Evolutionary conservation across 306 rosid genomes (phyloP).

Genomic region (Cucumis melo): DNA sequence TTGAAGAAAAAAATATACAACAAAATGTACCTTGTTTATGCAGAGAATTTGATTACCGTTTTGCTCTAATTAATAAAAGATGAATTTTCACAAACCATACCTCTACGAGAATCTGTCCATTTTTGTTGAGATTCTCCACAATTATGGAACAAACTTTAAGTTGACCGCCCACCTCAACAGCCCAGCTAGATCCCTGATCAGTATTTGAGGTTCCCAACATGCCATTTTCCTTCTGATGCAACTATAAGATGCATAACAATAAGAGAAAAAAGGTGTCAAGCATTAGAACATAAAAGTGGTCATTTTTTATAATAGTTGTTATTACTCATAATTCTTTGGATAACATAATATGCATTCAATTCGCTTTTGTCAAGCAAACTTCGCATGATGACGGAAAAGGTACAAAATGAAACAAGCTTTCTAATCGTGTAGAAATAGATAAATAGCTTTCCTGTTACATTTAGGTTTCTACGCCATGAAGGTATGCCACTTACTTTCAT

Average conservation of each 20-base stretch:
- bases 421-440: neutral
- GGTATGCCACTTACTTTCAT: constrained; percentile 35
- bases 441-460: neutral
- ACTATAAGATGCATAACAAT: constrained; percentile 26
- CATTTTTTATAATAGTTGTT: neutral
- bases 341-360: neutral
- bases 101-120: constrained; percentile 95
- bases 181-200: constrained; percentile 92
- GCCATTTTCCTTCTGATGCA: constrained; percentile 46
- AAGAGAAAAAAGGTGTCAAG: neutral
- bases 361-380: neutral
- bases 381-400: neutral
- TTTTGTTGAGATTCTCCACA: constrained; percentile 77
- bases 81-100: constrained; percentile 18
- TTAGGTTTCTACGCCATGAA: constrained; percentile 6
- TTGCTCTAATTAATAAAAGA: neutral
- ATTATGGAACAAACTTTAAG: constrained; percentile 72
- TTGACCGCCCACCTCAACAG: constrained; percentile 92
- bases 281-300: neutral
- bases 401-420: neutral
- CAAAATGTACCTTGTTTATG: neutral
- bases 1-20: neutral
- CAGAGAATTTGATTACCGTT: neutral
- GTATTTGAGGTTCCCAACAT: constrained; percentile 36
- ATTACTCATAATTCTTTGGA: neutral